A percentile compares a stretch with the other conserved stretches of the same genome.
These are phyloP conservation scores for Selaginella moellendorffii DNA, from an alignment of 75 land plant genomes.

Conservation along the genomic window DNA sequence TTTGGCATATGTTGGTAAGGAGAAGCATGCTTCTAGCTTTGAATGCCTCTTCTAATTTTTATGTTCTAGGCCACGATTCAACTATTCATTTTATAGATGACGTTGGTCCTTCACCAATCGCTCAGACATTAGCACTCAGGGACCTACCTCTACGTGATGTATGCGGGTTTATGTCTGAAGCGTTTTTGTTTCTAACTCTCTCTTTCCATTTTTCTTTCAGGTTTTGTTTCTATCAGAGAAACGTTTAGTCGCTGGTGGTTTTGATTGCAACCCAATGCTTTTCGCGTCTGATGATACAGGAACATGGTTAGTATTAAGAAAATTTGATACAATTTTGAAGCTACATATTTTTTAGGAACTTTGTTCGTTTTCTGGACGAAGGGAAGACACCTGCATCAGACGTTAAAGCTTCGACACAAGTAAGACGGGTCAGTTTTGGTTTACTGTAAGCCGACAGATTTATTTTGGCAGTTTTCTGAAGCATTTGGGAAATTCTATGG, in stretches of 20 bases:
- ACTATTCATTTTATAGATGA: constrained; percentile 87
- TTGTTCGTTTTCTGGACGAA: constrained; percentile 69
- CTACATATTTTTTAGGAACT: no score
- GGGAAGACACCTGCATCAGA: constrained; percentile 36
- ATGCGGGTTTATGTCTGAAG: no score
- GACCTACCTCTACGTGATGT: constrained; percentile 99
- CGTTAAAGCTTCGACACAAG: constrained; percentile 73
- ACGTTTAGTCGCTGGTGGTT: constrained; percentile 82
- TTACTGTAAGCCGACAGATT: background rate
- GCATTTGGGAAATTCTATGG: constrained; percentile 81
- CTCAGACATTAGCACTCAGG: constrained; percentile 61
- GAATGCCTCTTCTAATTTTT: constrained; percentile 3
- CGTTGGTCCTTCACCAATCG: constrained; percentile 70
- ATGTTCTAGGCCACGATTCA: constrained; percentile 80
- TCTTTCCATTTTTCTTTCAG: constrained; percentile 26
- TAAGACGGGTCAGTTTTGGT: constrained; percentile 6
- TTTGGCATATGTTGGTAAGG: constrained; percentile 89
- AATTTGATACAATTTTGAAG: no score
- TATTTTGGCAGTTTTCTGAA: constrained; percentile 55
- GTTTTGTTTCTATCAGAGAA: constrained; percentile 76
- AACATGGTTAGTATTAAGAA: constrained; percentile 72
- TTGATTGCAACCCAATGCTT: constrained; percentile 93
- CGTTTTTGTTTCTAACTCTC: constrained; percentile 16
- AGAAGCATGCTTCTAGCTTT: background rate
- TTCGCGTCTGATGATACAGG: constrained; percentile 70